Evolutionary conservation across 805 yeast species (phyloP).

Genomic region (Hanseniaspora meyeri): DNA sequence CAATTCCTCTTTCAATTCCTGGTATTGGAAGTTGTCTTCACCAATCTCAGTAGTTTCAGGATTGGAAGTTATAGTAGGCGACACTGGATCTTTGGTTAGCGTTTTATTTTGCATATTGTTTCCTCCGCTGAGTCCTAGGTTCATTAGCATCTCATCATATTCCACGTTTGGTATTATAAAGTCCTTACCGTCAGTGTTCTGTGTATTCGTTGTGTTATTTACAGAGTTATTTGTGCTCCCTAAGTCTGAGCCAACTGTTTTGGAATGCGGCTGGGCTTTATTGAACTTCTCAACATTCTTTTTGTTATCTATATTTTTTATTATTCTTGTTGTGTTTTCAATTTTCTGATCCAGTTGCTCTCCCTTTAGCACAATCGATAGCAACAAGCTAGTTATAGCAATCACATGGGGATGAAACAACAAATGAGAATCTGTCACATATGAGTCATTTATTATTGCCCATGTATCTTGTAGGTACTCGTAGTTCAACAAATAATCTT

Average conservation of each 20-base stretch:
- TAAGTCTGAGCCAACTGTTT: not conserved
- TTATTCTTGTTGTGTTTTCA: slow-evolving; percentile 14
- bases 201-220: not conserved
- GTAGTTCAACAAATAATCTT: slow-evolving; percentile 28
- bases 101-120: not conserved
- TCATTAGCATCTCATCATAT: slow-evolving; percentile 4
- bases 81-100: not conserved
- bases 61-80: not conserved
- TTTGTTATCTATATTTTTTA: slow-evolving; percentile 6
- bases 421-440: slow-evolving; percentile 73
- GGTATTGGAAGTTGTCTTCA: not conserved
- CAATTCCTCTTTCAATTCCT: not conserved
- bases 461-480: slow-evolving; percentile 77
- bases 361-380: slow-evolving; percentile 51
- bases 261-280: not conserved
- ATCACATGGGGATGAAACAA: slow-evolving; percentile 81
- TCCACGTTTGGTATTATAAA: not conserved
- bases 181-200: not conserved
- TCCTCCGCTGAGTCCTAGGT: not conserved
- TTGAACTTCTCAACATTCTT: slow-evolving; percentile 19
- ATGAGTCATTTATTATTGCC: slow-evolving; percentile 82
- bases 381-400: slow-evolving; percentile 69
- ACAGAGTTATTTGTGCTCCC: not conserved
- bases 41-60: not conserved
- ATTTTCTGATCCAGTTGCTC: slow-evolving; percentile 13